phyloP scores from a whole-genome alignment of 257 asterid species.

The Perilla frutescens region DNA sequence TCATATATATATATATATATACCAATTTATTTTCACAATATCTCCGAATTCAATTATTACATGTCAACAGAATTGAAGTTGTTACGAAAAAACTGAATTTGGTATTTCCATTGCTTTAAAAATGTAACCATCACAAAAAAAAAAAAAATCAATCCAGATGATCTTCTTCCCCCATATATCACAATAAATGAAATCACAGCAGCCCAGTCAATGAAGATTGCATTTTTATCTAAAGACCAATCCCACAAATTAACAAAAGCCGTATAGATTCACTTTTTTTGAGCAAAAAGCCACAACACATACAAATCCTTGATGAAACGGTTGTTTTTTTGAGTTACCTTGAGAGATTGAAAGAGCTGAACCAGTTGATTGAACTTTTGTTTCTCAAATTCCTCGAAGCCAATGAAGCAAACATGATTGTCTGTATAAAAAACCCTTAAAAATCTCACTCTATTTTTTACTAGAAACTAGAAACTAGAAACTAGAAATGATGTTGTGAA shows the following conservation, averaged over 20 bases:
- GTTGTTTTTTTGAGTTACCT: conserved; percentile 46
- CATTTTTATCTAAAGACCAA: not conserved
- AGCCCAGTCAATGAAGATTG: not conserved
- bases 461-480: not conserved
- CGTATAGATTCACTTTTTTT: not conserved
- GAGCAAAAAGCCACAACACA: not conserved
- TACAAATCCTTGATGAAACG: not conserved
- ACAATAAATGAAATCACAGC: not conserved
- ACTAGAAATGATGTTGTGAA: not conserved
- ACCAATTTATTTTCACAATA: not conserved
- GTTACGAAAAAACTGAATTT: not conserved
- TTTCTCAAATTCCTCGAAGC: conserved; percentile 48
- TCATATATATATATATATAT: not conserved
- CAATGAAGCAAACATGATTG: conserved; percentile 46
- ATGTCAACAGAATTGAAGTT: not conserved
- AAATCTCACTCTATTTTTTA: not conserved
- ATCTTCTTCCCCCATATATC: not conserved
- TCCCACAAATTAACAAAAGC: not conserved
- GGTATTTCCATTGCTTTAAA: not conserved
- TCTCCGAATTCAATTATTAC: not conserved
- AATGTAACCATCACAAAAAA: not conserved
- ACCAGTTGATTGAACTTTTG: conserved; percentile 36
- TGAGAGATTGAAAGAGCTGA: conserved; percentile 29
- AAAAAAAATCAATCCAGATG: not conserved
- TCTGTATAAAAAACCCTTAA: not conserved